Conservation (phyloP, 2,329 filamentous ascomycete genomes). For the Neopestalotiopsis rosae region DNA sequence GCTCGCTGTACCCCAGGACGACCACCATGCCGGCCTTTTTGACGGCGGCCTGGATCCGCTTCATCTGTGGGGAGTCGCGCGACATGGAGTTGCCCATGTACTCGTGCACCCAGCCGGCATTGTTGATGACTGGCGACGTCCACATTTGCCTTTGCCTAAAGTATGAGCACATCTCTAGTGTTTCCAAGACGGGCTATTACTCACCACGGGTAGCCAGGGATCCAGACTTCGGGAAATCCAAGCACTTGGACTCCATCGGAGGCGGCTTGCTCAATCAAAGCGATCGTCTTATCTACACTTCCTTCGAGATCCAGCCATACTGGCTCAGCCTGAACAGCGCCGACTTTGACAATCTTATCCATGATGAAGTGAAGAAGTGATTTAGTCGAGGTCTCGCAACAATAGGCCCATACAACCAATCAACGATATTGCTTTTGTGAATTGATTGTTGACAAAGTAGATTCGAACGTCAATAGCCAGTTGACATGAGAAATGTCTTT, state of each 20-base stretch:
- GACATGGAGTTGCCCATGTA: slow-evolving; percentile 40
- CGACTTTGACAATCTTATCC: slow-evolving; percentile 37
- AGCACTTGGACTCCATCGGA: slow-evolving; percentile 56
- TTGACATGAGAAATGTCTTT: too few relatives aligned
- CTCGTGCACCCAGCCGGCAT: slow-evolving; percentile 43
- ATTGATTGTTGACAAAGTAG: too few relatives aligned
- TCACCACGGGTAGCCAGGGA: slow-evolving; percentile 54
- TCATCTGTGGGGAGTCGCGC: slow-evolving; percentile 49
- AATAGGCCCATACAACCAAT: too few relatives aligned
- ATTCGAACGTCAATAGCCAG: too few relatives aligned
- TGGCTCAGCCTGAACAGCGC: slow-evolving; percentile 63
- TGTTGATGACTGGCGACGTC: slow-evolving; percentile 45
- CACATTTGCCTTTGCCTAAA: slow-evolving; percentile 39
- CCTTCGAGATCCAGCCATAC: slow-evolving; percentile 63
- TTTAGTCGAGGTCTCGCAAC: too few relatives aligned
- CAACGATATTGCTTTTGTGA: too few relatives aligned
- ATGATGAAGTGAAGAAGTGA: background rate
- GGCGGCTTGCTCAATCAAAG: slow-evolving; percentile 61
- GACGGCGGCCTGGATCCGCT: slow-evolving; percentile 44
- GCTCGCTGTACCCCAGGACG: slow-evolving; percentile 56
- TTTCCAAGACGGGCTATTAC: background rate
- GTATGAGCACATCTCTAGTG: background rate
- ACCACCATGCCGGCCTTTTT: slow-evolving; percentile 50
- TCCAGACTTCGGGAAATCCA: slow-evolving; percentile 59
- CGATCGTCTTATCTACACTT: slow-evolving; percentile 60